Conservation (phyloP, 108 stramenopile species). For the Chaetoceros tenuissimus region DNA sequence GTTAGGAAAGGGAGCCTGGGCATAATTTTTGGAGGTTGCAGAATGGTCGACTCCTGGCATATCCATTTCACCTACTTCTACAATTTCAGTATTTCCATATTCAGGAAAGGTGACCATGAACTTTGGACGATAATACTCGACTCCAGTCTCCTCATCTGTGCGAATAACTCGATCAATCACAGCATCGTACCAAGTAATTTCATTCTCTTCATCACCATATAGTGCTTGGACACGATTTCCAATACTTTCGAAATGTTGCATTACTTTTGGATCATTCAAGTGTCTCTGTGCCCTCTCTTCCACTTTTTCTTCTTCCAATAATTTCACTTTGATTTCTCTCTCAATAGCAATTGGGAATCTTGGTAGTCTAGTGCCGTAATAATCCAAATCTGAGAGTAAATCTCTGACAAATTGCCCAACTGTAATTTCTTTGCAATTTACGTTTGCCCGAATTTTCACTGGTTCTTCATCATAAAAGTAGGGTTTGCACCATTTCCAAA, state of each 20-base stretch:
- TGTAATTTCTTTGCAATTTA: constrained; percentile 38
- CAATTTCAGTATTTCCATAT: constrained; percentile 90
- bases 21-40: constrained; percentile 7
- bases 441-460: constrained; percentile 29
- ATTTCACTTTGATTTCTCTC: constrained; percentile 85
- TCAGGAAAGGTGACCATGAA: constrained; percentile 93
- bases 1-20: constrained; percentile 3
- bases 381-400: constrained; percentile 76
- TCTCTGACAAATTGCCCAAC: constrained; percentile 71
- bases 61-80: constrained; percentile 87
- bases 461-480: constrained; percentile 86
- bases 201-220: constrained; percentile 95
- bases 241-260: constrained; percentile 63
- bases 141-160: constrained; percentile 44
- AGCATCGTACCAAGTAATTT: constrained; percentile 93
- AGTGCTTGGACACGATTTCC: constrained; percentile 75
- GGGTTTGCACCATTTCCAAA: constrained; percentile 83
- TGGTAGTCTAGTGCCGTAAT: constrained; percentile 88
- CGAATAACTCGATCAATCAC: constrained; percentile 79
- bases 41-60: constrained; percentile 16
- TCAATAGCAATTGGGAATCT: constrained; percentile 87
- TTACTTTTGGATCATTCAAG: constrained; percentile 26
- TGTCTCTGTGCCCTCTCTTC: constrained; percentile 79
- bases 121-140: constrained; percentile 42
- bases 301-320: constrained; percentile 82